Evolutionary conservation across 2,329 filamentous ascomycete species (phyloP).

Genomic region (Diaporthe citri): DNA sequence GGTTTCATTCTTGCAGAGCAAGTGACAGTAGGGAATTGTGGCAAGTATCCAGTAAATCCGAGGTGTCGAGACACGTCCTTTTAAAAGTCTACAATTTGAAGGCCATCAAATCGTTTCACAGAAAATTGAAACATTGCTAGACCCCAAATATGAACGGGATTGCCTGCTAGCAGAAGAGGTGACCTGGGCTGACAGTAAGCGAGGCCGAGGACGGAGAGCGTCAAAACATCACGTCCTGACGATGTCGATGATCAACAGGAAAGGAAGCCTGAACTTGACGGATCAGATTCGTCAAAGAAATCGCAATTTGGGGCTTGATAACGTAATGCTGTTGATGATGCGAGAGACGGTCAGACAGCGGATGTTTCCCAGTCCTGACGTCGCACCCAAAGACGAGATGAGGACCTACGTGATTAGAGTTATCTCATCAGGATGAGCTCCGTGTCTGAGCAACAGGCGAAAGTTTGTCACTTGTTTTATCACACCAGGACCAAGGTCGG

Average conservation of each 20-base stretch:
- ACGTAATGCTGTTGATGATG: background rate
- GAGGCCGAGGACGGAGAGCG: background rate
- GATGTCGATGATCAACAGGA: background rate
- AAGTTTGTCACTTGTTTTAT: background rate
- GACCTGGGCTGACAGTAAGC: background rate
- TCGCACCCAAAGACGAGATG: background rate
- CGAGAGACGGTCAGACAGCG: background rate
- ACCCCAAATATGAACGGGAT: background rate
- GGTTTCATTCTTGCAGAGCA: background rate
- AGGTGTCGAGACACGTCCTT: background rate
- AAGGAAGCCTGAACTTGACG: background rate
- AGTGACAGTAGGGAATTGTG: background rate
- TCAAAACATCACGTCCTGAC: background rate
- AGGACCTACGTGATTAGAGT: background rate
- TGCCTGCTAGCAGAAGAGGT: background rate
- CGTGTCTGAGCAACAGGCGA: background rate
- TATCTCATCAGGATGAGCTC: background rate
- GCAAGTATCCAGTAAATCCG: background rate
- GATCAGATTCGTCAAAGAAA: no score
- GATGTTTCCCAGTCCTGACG: background rate
- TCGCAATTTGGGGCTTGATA: background rate
- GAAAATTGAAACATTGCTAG: no score
- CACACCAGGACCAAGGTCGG: background rate
- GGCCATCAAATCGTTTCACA: no score
- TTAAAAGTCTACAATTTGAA: background rate